Percentiles rank a stretch among this genome's conserved stretches.
phyloP scores from a whole-genome alignment of 139 green algal species.

The Chlorella sorokiniana region DNA sequence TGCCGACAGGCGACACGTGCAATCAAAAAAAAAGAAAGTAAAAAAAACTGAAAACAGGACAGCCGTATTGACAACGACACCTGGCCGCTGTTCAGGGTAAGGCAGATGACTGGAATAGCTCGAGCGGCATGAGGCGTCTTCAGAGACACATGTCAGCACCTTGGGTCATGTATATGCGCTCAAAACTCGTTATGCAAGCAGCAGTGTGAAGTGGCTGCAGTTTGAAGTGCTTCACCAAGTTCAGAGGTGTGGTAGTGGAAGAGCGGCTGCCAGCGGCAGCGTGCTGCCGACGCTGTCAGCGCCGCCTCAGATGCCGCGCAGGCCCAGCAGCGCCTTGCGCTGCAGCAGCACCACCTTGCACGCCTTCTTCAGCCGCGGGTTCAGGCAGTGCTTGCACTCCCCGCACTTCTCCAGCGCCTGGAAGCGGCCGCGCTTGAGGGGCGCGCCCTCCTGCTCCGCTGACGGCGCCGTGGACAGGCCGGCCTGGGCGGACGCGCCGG shows the following conservation, averaged over 20 bases:
- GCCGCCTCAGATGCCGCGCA: not conserved
- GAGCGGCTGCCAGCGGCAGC: not conserved
- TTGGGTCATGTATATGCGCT: no score
- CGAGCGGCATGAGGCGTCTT: no score
- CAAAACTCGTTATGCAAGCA: no score
- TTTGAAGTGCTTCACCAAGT: not conserved
- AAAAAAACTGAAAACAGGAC: no score
- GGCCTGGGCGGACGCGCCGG: no score
- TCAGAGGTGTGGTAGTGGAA: not conserved
- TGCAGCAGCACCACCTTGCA: conserved; percentile 26
- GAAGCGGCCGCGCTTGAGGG: not conserved
- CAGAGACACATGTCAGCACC: no score
- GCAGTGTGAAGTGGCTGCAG: not conserved
- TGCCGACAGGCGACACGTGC: no score
- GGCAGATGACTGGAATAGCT: no score
- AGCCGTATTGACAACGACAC: no score
- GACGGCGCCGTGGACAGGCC: no score
- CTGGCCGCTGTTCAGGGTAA: no score
- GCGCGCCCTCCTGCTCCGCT: not conserved
- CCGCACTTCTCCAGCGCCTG: conserved; percentile 5
- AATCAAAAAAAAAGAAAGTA: no score
- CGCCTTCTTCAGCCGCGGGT: conserved; percentile 22
- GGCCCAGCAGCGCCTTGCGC: conserved; percentile 13
- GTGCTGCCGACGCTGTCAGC: not conserved
- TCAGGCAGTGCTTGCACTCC: conserved; percentile 16